These are phyloP conservation scores for Cerrena zonata DNA, from an alignment of 1,284 basidiomycete genomes.

Conservation along the genomic window DNA sequence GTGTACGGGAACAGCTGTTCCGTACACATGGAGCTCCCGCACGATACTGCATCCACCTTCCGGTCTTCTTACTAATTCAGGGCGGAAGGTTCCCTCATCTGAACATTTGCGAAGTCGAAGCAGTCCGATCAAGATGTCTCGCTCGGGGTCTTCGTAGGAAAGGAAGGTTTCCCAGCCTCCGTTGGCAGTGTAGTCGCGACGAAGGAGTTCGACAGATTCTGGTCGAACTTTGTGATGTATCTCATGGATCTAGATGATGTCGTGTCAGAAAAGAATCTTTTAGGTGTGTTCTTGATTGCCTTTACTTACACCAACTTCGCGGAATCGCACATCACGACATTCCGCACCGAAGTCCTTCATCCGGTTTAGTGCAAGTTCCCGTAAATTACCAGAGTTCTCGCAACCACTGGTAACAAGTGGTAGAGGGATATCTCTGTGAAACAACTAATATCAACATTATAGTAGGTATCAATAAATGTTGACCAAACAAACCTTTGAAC, in stretches of 20 bases:
- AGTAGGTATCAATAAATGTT: slow-evolving; percentile 5
- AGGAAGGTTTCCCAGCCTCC: slow-evolving; percentile 99
- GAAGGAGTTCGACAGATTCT: slow-evolving; percentile 92
- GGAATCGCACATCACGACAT: slow-evolving; percentile 94
- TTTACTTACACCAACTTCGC: slow-evolving; percentile 87
- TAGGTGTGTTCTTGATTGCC: neutral
- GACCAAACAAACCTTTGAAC: slow-evolving; percentile 71
- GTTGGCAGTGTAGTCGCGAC: slow-evolving; percentile 94
- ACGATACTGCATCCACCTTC: slow-evolving; percentile 90
- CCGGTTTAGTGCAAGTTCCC: slow-evolving; percentile 90
- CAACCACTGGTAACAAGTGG: slow-evolving; percentile 94
- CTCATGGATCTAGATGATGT: slow-evolving; percentile 75
- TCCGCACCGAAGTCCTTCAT: slow-evolving; percentile 99
- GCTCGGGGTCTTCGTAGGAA: slow-evolving; percentile 96
- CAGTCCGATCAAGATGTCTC: slow-evolving; percentile 92
- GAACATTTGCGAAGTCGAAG: slow-evolving; percentile 92
- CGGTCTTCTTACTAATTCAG: slow-evolving; percentile 76
- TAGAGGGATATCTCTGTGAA: slow-evolving; percentile 90
- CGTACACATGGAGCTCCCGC: slow-evolving; percentile 96
- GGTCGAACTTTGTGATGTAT: slow-evolving; percentile 97
- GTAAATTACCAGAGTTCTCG: slow-evolving; percentile 94
- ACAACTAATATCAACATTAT: slow-evolving; percentile 9
- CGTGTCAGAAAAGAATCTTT: slow-evolving; percentile 7
- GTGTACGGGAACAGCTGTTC: slow-evolving; percentile 95
- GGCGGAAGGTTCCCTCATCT: slow-evolving; percentile 91